These are phyloP conservation scores for Trichosporon sp. DNA, from an alignment of 1,284 basidiomycete species.

Conservation along the genomic window DNA sequence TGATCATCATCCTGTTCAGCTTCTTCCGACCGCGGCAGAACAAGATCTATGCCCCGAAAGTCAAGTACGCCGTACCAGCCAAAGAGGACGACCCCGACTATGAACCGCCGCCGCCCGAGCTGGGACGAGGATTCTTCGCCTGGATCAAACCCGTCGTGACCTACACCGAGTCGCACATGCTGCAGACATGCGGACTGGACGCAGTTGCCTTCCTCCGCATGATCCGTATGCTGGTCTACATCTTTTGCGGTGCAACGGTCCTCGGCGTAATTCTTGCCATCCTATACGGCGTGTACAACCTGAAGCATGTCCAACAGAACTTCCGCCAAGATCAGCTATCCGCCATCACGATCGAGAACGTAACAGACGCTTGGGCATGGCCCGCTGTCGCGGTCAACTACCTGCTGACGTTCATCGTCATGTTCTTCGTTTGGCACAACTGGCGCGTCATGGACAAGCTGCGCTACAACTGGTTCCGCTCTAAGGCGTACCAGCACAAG, in stretches of 20 bases:
- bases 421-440: slow-evolving; percentile 59
- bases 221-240: slow-evolving; percentile 68
- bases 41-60: slow-evolving; percentile 52
- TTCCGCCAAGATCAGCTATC: slow-evolving; percentile 57
- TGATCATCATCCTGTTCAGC: slow-evolving; percentile 66
- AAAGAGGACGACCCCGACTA: slow-evolving; percentile 40
- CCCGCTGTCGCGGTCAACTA: slow-evolving; percentile 72
- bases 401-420: slow-evolving; percentile 55
- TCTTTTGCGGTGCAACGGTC: slow-evolving; percentile 63
- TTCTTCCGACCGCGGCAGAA: slow-evolving; percentile 73
- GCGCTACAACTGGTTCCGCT: slow-evolving; percentile 48
- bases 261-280: slow-evolving; percentile 71
- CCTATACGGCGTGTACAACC: slow-evolving; percentile 59
- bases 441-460: slow-evolving; percentile 63
- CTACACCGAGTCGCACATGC: background rate
- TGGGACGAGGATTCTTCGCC: slow-evolving; percentile 74
- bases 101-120: slow-evolving; percentile 52
- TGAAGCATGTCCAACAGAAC: slow-evolving; percentile 56
- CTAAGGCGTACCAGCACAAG: slow-evolving; percentile 45
- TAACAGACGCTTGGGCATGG: slow-evolving; percentile 63
- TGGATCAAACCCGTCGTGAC: slow-evolving; percentile 80
- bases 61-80: slow-evolving; percentile 60
- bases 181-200: slow-evolving; percentile 59
- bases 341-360: slow-evolving; percentile 72
- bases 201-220: slow-evolving; percentile 91